Percentiles rank a stretch among this genome's conserved stretches.
Evolutionary conservation across 2,329 filamentous ascomycete genomes (phyloP).

Genomic region (Hypomyces perniciosus): DNA sequence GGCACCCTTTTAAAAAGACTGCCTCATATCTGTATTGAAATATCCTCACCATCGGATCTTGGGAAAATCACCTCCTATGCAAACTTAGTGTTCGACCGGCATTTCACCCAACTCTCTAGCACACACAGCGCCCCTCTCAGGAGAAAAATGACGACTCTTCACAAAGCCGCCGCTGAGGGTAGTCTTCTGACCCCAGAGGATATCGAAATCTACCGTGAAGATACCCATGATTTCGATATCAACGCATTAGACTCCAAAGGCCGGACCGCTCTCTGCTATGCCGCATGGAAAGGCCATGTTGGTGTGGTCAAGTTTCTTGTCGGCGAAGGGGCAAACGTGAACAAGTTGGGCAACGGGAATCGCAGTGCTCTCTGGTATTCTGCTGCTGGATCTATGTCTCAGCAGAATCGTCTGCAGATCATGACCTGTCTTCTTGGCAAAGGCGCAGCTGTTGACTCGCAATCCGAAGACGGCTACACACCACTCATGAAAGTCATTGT

Average conservation of each 20-base stretch:
- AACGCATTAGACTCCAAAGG: background rate
- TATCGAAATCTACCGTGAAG: background rate
- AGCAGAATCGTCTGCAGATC: background rate
- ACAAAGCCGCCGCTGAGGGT: background rate
- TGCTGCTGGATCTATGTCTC: background rate
- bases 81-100: too few species aligned
- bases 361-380: conserved; percentile 5
- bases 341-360: background rate
- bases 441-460: background rate
- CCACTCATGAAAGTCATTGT: conserved; percentile 5
- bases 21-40: too few species aligned
- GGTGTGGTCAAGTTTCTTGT: conserved; percentile 2
- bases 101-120: too few species aligned
- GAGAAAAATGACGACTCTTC: background rate
- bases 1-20: too few species aligned
- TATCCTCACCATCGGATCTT: too few species aligned
- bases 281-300: background rate
- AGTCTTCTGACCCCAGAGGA: background rate
- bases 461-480: background rate
- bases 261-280: background rate
- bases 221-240: background rate
- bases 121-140: too few species aligned
- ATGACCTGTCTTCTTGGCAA: background rate
- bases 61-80: too few species aligned
- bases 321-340: background rate